phyloP scores from a whole-genome alignment of 805 yeast genomes.

The Candida boidinii region DNA sequence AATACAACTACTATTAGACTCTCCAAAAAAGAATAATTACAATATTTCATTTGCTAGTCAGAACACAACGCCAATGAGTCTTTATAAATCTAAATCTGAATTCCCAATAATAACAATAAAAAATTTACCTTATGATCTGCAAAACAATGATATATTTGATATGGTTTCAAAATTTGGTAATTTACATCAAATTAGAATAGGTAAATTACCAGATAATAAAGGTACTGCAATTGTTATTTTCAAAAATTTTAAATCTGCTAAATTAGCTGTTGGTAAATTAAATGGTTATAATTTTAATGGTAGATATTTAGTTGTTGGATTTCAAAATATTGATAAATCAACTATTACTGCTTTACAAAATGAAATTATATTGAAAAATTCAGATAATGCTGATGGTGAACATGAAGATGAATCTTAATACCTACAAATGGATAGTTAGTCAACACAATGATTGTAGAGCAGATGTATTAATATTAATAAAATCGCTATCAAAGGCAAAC shows the following conservation, averaged over 20 bases:
- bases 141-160: conserved; percentile 37
- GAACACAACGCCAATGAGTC: no score
- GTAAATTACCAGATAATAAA: conserved; percentile 28
- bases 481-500: no score
- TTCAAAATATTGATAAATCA: conserved; percentile 36
- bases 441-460: conserved; percentile 2
- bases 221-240: conserved; percentile 52
- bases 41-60: no score
- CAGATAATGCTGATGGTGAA: conserved; percentile 21
- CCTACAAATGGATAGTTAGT: no score
- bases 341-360: conserved; percentile 15
- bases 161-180: conserved; percentile 49
- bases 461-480: no score
- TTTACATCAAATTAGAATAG: conserved; percentile 43
- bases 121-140: conserved; percentile 46
- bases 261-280: conserved; percentile 42
- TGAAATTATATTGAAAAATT: conserved; percentile 2
- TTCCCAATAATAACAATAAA: conserved; percentile 38
- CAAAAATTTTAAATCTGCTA: conserved; percentile 38
- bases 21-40: no score
- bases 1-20: no score
- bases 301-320: conserved; percentile 44
- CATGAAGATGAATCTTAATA: not conserved
- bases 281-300: conserved; percentile 55
- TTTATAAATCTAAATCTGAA: conserved; percentile 13